phyloP scores from a whole-genome alignment of 176 grass and related monocot species.

The Chloris gayana region DNA sequence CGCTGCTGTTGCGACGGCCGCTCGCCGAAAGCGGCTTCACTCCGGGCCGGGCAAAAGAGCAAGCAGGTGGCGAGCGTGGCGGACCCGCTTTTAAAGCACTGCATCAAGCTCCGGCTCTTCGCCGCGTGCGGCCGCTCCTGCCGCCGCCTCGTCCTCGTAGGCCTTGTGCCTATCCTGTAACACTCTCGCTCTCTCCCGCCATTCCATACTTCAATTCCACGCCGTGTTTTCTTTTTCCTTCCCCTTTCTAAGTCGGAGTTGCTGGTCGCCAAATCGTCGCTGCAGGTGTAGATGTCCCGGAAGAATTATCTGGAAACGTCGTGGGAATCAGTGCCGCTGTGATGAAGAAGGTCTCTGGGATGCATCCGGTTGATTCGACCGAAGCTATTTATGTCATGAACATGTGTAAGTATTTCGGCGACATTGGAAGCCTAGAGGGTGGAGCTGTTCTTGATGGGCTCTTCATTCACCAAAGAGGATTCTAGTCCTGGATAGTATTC shows the following conservation, averaged over 20 bases:
- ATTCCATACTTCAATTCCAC: neutral
- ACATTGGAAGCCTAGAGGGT: slow-evolving; percentile 33
- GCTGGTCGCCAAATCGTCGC: neutral
- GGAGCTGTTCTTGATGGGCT: slow-evolving; percentile 37
- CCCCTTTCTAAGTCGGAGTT: neutral
- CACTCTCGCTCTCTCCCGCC: neutral
- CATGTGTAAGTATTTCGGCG: slow-evolving; percentile 65
- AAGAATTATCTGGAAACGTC: slow-evolving; percentile 40
- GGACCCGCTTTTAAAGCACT: slow-evolving; percentile 93
- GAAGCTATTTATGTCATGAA: slow-evolving; percentile 82
- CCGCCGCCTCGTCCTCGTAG: slow-evolving; percentile 67
- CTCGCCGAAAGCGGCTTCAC: neutral
- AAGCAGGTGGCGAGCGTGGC: slow-evolving; percentile 77
- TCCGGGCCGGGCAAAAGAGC: slow-evolving; percentile 34
- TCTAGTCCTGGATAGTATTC: slow-evolving; percentile 92
- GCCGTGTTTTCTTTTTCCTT: neutral
- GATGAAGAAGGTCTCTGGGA: slow-evolving; percentile 92
- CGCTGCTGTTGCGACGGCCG: neutral
- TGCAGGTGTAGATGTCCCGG: slow-evolving; percentile 75
- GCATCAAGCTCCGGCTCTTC: slow-evolving; percentile 83
- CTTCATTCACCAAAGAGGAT: slow-evolving; percentile 66
- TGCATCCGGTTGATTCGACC: slow-evolving; percentile 80
- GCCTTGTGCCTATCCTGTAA: slow-evolving; percentile 76
- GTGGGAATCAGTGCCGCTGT: slow-evolving; percentile 62
- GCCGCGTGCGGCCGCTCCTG: slow-evolving; percentile 67